These are phyloP conservation scores for Cryphonectria naterciae DNA, from an alignment of 2,329 filamentous ascomycete species.

Conservation along the genomic window DNA sequence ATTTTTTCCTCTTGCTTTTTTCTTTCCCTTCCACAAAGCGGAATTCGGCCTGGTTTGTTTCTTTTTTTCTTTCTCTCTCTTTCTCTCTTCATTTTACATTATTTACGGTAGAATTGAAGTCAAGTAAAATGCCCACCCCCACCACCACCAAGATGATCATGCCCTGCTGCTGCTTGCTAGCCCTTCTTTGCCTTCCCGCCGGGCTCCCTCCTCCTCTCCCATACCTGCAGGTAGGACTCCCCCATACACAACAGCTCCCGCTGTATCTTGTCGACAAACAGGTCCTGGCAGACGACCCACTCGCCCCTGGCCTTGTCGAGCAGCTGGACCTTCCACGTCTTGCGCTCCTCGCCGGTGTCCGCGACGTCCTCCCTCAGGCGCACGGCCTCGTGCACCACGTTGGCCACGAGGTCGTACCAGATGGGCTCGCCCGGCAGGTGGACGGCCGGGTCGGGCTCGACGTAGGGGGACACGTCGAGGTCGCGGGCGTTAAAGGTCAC, in stretches of 20 bases:
- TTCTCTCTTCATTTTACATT: no score
- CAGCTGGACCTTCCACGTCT: conserved; percentile 94
- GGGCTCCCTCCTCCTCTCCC: conserved; percentile 76
- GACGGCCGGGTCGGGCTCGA: conserved; percentile 79
- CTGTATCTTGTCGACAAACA: conserved; percentile 89
- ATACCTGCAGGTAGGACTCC: conserved; percentile 94
- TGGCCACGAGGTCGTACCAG: conserved; percentile 93
- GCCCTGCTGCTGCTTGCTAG: not conserved
- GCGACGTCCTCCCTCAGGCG: conserved; percentile 81
- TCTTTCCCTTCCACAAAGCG: no score
- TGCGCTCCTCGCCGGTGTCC: conserved; percentile 82
- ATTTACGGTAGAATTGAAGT: no score
- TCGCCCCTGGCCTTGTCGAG: conserved; percentile 79
- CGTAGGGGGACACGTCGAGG: conserved; percentile 87
- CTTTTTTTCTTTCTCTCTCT: no score
- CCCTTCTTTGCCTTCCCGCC: conserved; percentile 42
- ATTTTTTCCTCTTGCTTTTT: no score
- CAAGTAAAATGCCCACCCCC: no score
- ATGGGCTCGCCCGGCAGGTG: conserved; percentile 80
- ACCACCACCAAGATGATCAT: no score
- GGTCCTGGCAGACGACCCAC: conserved; percentile 92
- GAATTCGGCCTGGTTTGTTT: no score
- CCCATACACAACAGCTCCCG: conserved; percentile 89
- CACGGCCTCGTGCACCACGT: conserved; percentile 87
- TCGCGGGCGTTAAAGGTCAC: conserved; percentile 88